Evolutionary conservation across 805 yeast species (phyloP).

Genomic region (Teunomyces cretensis): DNA sequence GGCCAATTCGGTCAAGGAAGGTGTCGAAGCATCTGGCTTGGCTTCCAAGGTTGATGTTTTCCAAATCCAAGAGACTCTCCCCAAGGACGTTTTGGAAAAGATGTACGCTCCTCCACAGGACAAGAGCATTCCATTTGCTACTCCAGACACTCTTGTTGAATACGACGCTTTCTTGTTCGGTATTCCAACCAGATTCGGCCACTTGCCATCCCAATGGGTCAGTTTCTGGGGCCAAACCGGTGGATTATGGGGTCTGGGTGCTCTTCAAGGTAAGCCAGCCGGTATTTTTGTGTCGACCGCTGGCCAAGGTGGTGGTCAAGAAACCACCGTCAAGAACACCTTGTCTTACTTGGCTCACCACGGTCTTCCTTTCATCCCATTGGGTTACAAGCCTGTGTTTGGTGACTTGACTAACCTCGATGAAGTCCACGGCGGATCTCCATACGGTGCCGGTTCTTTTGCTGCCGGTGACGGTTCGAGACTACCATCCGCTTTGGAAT

Average conservation of each 20-base stretch:
- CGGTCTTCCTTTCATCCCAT: constrained; percentile 74
- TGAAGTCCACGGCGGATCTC: constrained; percentile 77
- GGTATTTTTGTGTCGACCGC: constrained; percentile 74
- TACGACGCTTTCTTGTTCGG: constrained; percentile 80
- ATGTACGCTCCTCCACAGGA: constrained; percentile 65
- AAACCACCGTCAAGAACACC: constrained; percentile 60
- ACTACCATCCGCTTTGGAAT: constrained; percentile 61
- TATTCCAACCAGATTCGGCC: constrained; percentile 78
- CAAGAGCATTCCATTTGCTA: constrained; percentile 53
- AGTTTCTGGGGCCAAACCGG: constrained; percentile 79
- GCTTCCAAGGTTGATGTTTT: constrained; percentile 61
- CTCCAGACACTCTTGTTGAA: constrained; percentile 51
- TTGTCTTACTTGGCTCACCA: constrained; percentile 68
- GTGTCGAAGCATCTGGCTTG: constrained; percentile 65
- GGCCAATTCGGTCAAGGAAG: constrained; percentile 68
- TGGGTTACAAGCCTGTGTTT: constrained; percentile 66
- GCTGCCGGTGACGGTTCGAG: constrained; percentile 80
- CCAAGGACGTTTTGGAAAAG: constrained; percentile 56
- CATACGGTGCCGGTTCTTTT: constrained; percentile 85
- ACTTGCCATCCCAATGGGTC: constrained; percentile 72
- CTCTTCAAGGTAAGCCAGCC: constrained; percentile 68
- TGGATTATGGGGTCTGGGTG: constrained; percentile 70
- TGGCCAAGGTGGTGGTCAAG: constrained; percentile 78
- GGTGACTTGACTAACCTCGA: constrained; percentile 53
- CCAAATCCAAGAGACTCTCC: constrained; percentile 79